phyloP scores from a whole-genome alignment of 2,329 filamentous ascomycete species.

The Arachnopeziza araneosa region DNA sequence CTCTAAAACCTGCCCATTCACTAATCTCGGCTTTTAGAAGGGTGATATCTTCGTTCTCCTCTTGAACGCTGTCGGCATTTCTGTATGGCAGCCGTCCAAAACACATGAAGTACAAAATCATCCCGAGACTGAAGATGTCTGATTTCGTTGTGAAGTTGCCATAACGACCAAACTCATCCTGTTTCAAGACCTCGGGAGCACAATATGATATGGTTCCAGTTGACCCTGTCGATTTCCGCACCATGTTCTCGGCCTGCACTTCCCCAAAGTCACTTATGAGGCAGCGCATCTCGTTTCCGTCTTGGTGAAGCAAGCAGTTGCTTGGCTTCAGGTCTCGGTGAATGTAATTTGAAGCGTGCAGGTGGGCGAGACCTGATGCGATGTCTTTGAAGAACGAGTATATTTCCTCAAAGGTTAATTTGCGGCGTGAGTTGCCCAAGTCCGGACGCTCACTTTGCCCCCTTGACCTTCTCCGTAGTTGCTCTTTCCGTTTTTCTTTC shows the following conservation, averaged over 20 bases:
- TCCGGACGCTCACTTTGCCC: conserved; percentile 60
- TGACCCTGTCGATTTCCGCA: conserved; percentile 82
- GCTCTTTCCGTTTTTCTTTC: conserved; percentile 83
- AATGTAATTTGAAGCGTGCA: conserved; percentile 89
- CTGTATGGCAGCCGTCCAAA: conserved; percentile 84
- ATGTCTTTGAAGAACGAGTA: conserved; percentile 97
- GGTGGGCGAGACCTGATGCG: conserved; percentile 81
- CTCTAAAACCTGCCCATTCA: conserved; percentile 80
- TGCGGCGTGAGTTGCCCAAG: conserved; percentile 19
- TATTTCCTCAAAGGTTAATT: conserved; percentile 77
- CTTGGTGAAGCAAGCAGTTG: conserved; percentile 82
- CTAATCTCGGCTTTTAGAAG: conserved; percentile 79
- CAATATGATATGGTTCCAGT: conserved; percentile 98
- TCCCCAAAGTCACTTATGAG: conserved; percentile 98
- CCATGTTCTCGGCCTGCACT: conserved; percentile 77
- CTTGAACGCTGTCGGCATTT: conserved; percentile 77
- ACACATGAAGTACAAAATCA: conserved; percentile 98
- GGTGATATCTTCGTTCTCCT: conserved; percentile 89
- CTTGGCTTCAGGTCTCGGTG: conserved; percentile 94
- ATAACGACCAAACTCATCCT: conserved; percentile 63
- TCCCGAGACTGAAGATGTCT: conserved; percentile 95
- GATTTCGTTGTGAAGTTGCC: conserved; percentile 97
- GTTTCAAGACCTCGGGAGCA: conserved; percentile 82
- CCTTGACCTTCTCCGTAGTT: conserved; percentile 74
- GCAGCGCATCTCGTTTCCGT: conserved; percentile 66